A percentile compares a stretch with the other conserved stretches of the same genome.
Evolutionary conservation across 768 basidiomycete genomes (phyloP).

Genomic region (Tulasnella sp.): DNA sequence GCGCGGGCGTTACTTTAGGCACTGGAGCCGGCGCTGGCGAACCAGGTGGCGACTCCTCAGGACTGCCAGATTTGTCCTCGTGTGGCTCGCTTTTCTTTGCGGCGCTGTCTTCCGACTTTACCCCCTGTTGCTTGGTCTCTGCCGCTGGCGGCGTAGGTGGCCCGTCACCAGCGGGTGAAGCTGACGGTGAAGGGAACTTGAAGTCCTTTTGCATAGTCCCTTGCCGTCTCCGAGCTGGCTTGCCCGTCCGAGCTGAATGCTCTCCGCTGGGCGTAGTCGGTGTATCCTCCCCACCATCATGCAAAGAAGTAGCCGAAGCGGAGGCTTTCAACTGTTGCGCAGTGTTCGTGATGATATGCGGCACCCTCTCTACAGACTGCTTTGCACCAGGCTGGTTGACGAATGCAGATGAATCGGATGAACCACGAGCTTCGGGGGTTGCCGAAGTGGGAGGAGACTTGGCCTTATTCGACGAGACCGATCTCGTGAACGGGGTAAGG

Average conservation of each 20-base stretch:
- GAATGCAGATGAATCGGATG: slow-evolving; percentile 11
- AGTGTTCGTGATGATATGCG: slow-evolving; percentile 20
- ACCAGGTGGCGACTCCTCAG: neutral
- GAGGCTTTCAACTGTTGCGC: slow-evolving; percentile 14
- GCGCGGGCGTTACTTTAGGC: slow-evolving; percentile 60
- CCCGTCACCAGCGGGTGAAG: slow-evolving; percentile 27
- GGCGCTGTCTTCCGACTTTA: neutral
- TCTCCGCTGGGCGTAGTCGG: slow-evolving; percentile 23
- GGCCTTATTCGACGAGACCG: slow-evolving; percentile 27
- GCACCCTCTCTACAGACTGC: neutral
- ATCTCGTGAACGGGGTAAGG: slow-evolving; percentile 29
- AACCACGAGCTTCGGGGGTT: slow-evolving; percentile 22
- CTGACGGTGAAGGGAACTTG: slow-evolving; percentile 48
- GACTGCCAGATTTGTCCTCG: neutral
- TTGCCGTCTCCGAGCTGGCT: slow-evolving; percentile 32
- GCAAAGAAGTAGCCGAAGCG: slow-evolving; percentile 1
- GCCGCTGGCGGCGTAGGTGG: slow-evolving; percentile 25
- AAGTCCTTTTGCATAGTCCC: slow-evolving; percentile 76
- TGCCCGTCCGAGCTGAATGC: slow-evolving; percentile 2
- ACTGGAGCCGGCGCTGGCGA: slow-evolving; percentile 42
- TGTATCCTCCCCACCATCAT: slow-evolving; percentile 23
- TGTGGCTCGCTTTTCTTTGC: neutral
- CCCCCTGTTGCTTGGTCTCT: neutral
- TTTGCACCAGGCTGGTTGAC: slow-evolving; percentile 31
- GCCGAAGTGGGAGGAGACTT: slow-evolving; percentile 32